Conservation (phyloP, 2,329 filamentous ascomycete species). For the Hypoxylon sp. region DNA sequence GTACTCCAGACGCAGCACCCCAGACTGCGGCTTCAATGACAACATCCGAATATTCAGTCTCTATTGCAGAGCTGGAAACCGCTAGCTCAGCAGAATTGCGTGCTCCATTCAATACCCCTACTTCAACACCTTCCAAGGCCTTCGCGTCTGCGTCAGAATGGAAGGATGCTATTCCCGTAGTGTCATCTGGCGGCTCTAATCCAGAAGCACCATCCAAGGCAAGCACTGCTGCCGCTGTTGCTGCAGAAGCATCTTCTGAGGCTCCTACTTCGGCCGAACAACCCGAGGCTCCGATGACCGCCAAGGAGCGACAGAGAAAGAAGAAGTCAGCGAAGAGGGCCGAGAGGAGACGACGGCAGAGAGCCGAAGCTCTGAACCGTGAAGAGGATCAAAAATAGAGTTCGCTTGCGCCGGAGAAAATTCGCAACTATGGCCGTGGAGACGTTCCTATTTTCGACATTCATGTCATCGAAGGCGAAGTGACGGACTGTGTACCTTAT, state of each 20-base stretch:
- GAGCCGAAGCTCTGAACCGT: background rate
- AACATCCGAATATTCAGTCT: background rate
- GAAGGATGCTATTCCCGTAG: background rate
- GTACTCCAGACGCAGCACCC: too few relatives aligned
- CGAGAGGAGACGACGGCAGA: background rate
- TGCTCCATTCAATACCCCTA: background rate
- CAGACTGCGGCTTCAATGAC: background rate
- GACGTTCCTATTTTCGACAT: background rate
- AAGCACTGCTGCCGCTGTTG: too few relatives aligned
- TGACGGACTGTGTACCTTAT: background rate
- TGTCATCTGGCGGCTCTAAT: background rate
- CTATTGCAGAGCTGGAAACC: background rate
- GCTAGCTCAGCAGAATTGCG: background rate
- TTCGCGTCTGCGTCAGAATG: background rate
- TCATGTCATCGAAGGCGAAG: background rate
- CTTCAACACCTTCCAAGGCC: background rate
- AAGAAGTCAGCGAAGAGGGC: background rate
- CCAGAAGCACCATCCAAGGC: background rate
- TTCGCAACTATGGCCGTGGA: background rate
- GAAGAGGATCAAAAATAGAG: background rate
- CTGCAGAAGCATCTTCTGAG: background rate
- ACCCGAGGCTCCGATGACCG: background rate
- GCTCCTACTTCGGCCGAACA: background rate
- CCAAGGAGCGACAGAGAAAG: background rate
- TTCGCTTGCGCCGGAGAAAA: background rate